Base-by-base conservation (phyloP, 345 rosid species). In the Acer campestre region DNA sequence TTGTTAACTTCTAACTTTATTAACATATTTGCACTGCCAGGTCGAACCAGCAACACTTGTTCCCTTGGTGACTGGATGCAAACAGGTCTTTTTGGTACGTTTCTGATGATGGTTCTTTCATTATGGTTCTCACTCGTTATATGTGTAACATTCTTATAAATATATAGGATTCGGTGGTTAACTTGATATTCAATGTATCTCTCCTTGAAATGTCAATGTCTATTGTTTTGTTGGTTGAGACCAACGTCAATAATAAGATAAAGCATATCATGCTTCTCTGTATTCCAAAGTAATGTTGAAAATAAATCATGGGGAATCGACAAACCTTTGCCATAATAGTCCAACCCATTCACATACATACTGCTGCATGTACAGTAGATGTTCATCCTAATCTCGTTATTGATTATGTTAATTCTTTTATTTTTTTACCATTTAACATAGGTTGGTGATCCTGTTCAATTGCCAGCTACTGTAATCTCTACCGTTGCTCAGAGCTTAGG, bases 361-460 rank as follows among this genome's bases (percentile, higher is more conserved):
- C 42, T 16, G 63, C 64, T 49, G 73, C 40, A 58, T 72, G 75
- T 74, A 22, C 31, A 27, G 63, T 71, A 64, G 38, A 46, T 51
- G 25, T 63, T 68, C 38, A 69, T 35, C 48, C 48, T 10, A 17
- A 40, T 20, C 25, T 68, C 61, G 42, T 75, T 23, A 79, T 79
- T 61, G 66, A 51, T 67, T 65, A 48, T 66, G 44, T 63, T n/a
- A n/a, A 58, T 58, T 59, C 35, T 23, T 59, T n/a, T 76, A 13
- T n/a, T 2, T 74, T 3, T 82, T 58, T 22, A 68, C 17, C 42
- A 31, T 76, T 71, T 66, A 48, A 67, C 80, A 78, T 78, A 94
- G 99, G 97, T 96, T 25, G 98, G 98, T 44, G 97, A 96, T 86
- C 97, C 99, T 0, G 93, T 91, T 82, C 99, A 96, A 86, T 87